Evolutionary conservation across 2,329 filamentous ascomycete genomes (phyloP).

Genomic region (Verticillium isaacii): DNA sequence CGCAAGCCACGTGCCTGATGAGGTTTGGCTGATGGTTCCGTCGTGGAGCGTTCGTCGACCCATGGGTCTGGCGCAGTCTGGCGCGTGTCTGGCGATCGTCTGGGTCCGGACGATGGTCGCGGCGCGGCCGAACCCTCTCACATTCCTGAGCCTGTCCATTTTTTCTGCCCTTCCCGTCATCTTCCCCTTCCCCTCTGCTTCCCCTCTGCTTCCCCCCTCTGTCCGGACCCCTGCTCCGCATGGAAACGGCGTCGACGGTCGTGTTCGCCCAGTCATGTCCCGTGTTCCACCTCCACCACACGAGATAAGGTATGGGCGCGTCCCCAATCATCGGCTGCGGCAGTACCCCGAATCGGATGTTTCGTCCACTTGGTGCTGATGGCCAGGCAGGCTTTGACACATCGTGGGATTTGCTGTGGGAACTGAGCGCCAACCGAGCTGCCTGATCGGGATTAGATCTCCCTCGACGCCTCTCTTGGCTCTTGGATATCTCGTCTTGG

Average conservation of each 20-base stretch:
- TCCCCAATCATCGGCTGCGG: not conserved
- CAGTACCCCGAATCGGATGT: not conserved
- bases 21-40: not conserved
- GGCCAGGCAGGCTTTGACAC: not conserved
- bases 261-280: not conserved
- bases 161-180: not conserved
- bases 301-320: not conserved
- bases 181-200: not conserved
- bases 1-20: not conserved
- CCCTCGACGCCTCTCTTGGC: not conserved
- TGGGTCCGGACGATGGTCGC: slow-evolving; percentile 8
- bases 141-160: not conserved
- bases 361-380: not conserved
- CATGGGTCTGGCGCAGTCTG: not conserved
- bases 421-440: not conserved
- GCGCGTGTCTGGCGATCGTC: not conserved
- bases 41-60: not conserved
- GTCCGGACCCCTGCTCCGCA: not conserved
- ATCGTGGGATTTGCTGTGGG: not conserved
- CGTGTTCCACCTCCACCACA: not conserved
- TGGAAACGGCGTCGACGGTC: not conserved
- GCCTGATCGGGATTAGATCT: not conserved
- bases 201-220: not conserved
- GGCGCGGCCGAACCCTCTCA: slow-evolving; percentile 2
- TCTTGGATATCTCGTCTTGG: not conserved